Evolutionary conservation across 2,329 filamentous ascomycete genomes (phyloP).

Genomic region (Paecilomyces formosus): DNA sequence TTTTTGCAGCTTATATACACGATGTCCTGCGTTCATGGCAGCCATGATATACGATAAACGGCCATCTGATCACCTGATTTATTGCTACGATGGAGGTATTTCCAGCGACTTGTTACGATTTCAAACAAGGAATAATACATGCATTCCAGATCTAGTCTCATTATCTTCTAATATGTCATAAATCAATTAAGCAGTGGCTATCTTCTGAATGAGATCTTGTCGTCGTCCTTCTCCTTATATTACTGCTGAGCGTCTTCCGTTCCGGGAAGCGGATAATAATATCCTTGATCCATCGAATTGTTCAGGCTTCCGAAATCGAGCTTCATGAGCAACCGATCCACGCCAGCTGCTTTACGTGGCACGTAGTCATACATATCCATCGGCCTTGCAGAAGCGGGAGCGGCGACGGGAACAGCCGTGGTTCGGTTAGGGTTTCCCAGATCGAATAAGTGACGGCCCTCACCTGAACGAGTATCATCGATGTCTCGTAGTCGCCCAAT

Average conservation of each 20-base stretch:
- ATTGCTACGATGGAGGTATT: not conserved
- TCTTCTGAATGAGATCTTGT: not conserved
- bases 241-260: not conserved
- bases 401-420: constrained; percentile 22
- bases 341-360: constrained; percentile 65
- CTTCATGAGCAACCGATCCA: constrained; percentile 86
- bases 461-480: constrained; percentile 46
- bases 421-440: constrained; percentile 12
- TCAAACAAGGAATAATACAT: not conserved
- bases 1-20: not conserved
- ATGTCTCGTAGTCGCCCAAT: constrained; percentile 52
- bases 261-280: constrained; percentile 1
- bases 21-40: too few species aligned
- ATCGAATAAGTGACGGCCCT: constrained; percentile 28
- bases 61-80: not conserved
- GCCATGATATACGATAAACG: not conserved
- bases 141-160: not conserved
- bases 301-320: constrained; percentile 53
- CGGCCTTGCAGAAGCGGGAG: constrained; percentile 14
- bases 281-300: constrained; percentile 6
- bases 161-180: not conserved
- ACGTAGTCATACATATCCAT: constrained; percentile 45
- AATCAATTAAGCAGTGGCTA: not conserved
- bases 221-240: not conserved
- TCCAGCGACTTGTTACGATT: not conserved